A percentile compares a stretch with the other conserved stretches of the same genome.
Evolutionary conservation across 1,284 basidiomycete genomes (phyloP).

Genomic region (Ceratobasidium sp.): DNA sequence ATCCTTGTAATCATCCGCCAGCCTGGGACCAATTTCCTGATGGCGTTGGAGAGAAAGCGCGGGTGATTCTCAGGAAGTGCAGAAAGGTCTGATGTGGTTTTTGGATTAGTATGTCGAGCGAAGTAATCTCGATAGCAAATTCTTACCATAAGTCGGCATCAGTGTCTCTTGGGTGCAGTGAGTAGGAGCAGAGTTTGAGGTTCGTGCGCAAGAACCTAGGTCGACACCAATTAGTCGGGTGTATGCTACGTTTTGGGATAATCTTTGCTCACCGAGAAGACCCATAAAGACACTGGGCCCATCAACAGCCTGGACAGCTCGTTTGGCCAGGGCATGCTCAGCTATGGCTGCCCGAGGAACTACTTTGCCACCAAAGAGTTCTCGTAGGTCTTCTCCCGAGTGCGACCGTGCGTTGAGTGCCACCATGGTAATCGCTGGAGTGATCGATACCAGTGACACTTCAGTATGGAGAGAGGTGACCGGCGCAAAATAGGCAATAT

Average conservation of each 20-base stretch:
- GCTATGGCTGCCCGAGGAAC: slow-evolving; percentile 43
- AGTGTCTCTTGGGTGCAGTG: slow-evolving; percentile 70
- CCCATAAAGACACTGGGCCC: slow-evolving; percentile 79
- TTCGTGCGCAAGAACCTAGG: slow-evolving; percentile 76
- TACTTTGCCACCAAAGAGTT: slow-evolving; percentile 31
- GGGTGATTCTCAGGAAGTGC: slow-evolving; percentile 72
- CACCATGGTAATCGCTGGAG: slow-evolving; percentile 64
- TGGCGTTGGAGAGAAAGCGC: slow-evolving; percentile 69
- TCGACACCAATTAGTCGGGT: slow-evolving; percentile 20
- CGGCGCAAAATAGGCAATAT: slow-evolving; percentile 77
- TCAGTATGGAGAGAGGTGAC: slow-evolving; percentile 69
- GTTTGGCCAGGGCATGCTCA: slow-evolving; percentile 29
- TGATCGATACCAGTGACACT: slow-evolving; percentile 74
- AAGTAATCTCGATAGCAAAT: not conserved
- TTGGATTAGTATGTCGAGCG: slow-evolving; percentile 23
- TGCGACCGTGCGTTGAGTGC: slow-evolving; percentile 54
- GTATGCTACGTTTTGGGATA: slow-evolving; percentile 7
- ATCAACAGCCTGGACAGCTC: slow-evolving; percentile 62
- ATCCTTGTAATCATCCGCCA: slow-evolving; percentile 13
- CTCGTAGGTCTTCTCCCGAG: slow-evolving; percentile 54
- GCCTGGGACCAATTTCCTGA: slow-evolving; percentile 28
- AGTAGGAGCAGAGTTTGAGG: slow-evolving; percentile 64
- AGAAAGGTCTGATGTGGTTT: slow-evolving; percentile 66
- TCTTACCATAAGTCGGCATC: slow-evolving; percentile 73
- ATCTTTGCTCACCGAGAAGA: slow-evolving; percentile 65